Evolutionary conservation across 2,329 filamentous ascomycete species (phyloP), one percentile per base, ranked within the genome.

Genomic region (Alternaria postmessia): DNA sequence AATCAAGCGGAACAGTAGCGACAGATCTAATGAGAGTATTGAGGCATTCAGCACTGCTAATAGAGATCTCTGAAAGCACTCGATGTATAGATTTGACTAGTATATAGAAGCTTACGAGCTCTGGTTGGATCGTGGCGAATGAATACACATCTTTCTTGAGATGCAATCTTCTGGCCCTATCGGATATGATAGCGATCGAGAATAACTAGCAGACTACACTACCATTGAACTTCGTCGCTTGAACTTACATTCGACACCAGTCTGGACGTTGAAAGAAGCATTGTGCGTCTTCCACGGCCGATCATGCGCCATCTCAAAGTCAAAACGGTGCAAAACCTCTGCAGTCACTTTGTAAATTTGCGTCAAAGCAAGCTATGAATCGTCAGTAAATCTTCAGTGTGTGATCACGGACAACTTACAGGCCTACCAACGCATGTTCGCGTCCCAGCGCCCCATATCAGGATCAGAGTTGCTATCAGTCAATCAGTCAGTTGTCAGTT

Each of bases 341-440:
- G 69, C 59, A 4, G 68, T 62, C 7, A 67, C 34, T 22, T 72
- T 72, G 54, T 69, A 64, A 2, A 70, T 72, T 39, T 74, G 66
- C 5, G 58, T 52, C 30, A 65, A 61, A 38, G 67, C 57, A 28
- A 57, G 41, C 48, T 56, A 38, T 48, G 12, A 20, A 38, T 16
- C 28, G 41, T 62, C 12, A 52, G 51, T 26, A 24, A 8, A 6
- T 24, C 2, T 12, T 5, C 11, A 9, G 1, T 28, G 24, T 39
- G 7, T 1, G 14, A 22, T 22, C 20, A 24, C 11, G 20, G 26
- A 79, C 53, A 60, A 53, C 74, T 77, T 51, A 84, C 81, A 62
- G 82, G 81, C 71, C 80, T 82, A 5, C 90, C 90, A 53, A 85
- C 82, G 68, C 89, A 92, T 2, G 89, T 91, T 67, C 89, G 80